Conservation (phyloP, 2,329 filamentous ascomycete species). For the Sporothrix humicola region DNA sequence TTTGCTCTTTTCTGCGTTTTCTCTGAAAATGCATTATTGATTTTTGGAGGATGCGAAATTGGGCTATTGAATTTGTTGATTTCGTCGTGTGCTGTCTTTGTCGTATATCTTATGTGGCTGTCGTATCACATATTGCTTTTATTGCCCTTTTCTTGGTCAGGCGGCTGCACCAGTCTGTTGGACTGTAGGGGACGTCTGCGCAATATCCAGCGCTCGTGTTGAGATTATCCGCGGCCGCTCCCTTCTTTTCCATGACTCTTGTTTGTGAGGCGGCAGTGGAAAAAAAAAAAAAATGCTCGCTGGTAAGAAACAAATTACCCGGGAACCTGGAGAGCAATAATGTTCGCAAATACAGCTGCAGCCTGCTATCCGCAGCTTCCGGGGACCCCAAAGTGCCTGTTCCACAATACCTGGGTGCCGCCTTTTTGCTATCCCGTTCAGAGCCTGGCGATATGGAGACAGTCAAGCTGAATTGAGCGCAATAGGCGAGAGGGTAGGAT, state of each 20-base stretch:
- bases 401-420: not conserved
- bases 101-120: too few relatives aligned
- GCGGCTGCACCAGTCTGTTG: constrained; percentile 13
- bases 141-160: not conserved
- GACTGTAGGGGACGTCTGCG: not conserved
- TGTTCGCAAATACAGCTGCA: not conserved
- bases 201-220: not conserved
- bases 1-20: constrained; percentile 2
- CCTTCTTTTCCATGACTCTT: constrained; percentile 2
- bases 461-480: not conserved
- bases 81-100: not conserved
- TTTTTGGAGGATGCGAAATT: not conserved
- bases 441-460: not conserved
- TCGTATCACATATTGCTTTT: constrained; percentile 5
- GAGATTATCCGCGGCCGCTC: constrained; percentile 5
- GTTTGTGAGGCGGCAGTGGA: too few relatives aligned
- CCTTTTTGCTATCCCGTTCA: constrained; percentile 1
- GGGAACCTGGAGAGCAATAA: constrained; percentile 19
- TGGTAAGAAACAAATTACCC: constrained; percentile 8
- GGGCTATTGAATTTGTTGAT: not conserved
- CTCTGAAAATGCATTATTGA: constrained; percentile 8
- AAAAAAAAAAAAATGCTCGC: not conserved
- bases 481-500: not conserved
- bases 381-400: constrained; percentile 5
- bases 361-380: constrained; percentile 12